Evolutionary conservation across 257 asterid species (phyloP), one percentile per base, ranked within the genome.

Genomic region (Sherardia arvensis): DNA sequence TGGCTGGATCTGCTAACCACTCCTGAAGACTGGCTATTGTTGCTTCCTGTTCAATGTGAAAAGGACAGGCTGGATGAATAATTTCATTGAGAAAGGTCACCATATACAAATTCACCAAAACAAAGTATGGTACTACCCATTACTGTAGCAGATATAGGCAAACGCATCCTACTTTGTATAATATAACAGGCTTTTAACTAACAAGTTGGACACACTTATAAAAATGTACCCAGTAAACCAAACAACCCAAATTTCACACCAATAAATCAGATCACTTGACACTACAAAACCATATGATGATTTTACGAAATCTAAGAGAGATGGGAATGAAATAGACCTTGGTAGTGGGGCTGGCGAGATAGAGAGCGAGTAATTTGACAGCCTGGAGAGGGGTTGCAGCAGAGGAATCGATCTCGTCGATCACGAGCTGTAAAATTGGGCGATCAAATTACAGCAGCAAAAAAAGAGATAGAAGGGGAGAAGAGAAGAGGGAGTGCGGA

Each of bases 331-430:
- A 21, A 17, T 22, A 64, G 68, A 88, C 99, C 96, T 87, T 89
- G 71, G 85, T 82, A 21, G 75, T 81, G 65, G 94, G 88, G 75
- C 74, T 68, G 33, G 88, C 78, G 64, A 87, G 91, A 75, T 89
- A 92, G 69, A 81, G 18, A 63, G 99, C 97, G 2, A 89, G 85
- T 82, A 92, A 75, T 76, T 92, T 92, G 68, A 89, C 96, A 43
- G 99, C 99, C 81, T 92, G 99, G 70, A 87, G 97, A 51, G 97
- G 94, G 69, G 97, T 92, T 18, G 99, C 84, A 12, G 99, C 96
- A 23, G 99, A 87, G 26, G 86, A 79, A 73, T 89, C 94, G 70
- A 92, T 87, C 95, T 92, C 99, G 70, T 76, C 81, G 12, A 92
- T 83, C 82, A 89, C 99, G 48, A 89, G 94, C 97, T 90, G 75